These are phyloP conservation scores for Trypethelium eluteriae DNA, from an alignment of 495 filamentous ascomycete species.

Conservation along the genomic window DNA sequence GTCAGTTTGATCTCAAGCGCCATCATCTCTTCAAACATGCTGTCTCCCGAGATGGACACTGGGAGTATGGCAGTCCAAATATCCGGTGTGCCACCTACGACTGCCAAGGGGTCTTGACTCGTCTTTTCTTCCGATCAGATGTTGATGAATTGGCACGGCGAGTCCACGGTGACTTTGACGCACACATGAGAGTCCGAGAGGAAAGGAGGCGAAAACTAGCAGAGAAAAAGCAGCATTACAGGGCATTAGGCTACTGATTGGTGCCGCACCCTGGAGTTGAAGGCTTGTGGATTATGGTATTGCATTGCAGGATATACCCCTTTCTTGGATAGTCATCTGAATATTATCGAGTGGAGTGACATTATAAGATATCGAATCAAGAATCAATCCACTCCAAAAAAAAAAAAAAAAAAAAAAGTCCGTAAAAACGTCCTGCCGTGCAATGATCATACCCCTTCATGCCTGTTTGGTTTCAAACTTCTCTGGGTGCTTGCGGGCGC, in stretches of 20 bases:
- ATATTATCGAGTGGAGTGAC: too few species aligned
- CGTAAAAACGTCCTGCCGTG: too few species aligned
- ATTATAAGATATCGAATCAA: too few species aligned
- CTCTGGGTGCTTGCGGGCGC: too few species aligned
- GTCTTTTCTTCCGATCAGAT: constrained; percentile 4
- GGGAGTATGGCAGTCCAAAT: background rate
- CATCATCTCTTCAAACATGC: background rate
- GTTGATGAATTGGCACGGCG: background rate
- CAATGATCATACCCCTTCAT: too few species aligned
- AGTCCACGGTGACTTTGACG: background rate
- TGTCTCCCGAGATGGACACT: background rate
- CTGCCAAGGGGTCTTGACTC: constrained; percentile 1
- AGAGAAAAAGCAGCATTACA: background rate
- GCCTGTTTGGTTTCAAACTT: too few species aligned
- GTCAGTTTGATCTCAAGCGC: background rate
- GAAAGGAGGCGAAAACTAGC: background rate
- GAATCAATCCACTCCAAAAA: too few species aligned
- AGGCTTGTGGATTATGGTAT: background rate
- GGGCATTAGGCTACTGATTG: too few species aligned
- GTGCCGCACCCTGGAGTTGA: background rate
- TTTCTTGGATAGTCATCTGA: background rate
- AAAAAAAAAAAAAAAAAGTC: too few species aligned
- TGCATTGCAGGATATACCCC: background rate
- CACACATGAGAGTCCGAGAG: constrained; percentile 3
- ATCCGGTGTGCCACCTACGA: background rate